Conservation (phyloP, 2,329 filamentous ascomycete species). For the Penicillium freii region DNA sequence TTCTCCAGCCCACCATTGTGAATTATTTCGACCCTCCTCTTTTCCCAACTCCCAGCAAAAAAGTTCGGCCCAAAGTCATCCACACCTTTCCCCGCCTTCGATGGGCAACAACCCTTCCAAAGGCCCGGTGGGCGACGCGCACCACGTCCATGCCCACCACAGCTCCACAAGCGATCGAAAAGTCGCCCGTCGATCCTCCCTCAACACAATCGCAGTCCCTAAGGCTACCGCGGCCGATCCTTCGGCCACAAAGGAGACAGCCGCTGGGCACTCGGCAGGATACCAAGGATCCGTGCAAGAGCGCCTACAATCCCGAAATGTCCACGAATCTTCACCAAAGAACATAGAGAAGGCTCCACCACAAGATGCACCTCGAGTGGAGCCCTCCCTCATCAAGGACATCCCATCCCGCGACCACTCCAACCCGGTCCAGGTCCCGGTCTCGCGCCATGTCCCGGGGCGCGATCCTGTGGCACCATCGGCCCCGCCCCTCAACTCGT, state of each 20-base stretch:
- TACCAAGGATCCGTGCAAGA: slow-evolving; percentile 41
- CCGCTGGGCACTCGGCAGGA: slow-evolving; percentile 40
- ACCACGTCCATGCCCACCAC: slow-evolving; percentile 27
- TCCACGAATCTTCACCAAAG: slow-evolving; percentile 32
- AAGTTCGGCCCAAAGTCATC: slow-evolving; percentile 1
- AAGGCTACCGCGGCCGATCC: slow-evolving; percentile 46
- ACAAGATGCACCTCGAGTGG: slow-evolving; percentile 23
- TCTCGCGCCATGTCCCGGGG: slow-evolving; percentile 29
- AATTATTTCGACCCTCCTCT: slow-evolving; percentile 4
- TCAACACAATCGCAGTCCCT: slow-evolving; percentile 39
- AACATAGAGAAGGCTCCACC: slow-evolving; percentile 25
- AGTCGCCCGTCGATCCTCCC: slow-evolving; percentile 42
- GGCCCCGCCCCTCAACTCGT: slow-evolving; percentile 50
- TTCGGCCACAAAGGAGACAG: slow-evolving; percentile 44
- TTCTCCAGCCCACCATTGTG: slow-evolving; percentile 26
- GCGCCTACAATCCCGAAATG: slow-evolving; percentile 42
- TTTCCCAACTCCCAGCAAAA: slow-evolving; percentile 10
- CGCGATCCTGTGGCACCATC: slow-evolving; percentile 41
- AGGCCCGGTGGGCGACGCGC: slow-evolving; percentile 35
- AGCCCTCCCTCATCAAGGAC: slow-evolving; percentile 24
- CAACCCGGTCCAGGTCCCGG: slow-evolving; percentile 42
- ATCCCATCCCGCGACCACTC: slow-evolving; percentile 35
- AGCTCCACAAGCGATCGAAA: slow-evolving; percentile 36
- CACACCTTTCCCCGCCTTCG: slow-evolving; percentile 28
- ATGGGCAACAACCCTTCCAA: slow-evolving; percentile 53